These are phyloP conservation scores for Gossypium rotundifolium DNA, from an alignment of 345 rosid genomes.

Conservation along the genomic window DNA sequence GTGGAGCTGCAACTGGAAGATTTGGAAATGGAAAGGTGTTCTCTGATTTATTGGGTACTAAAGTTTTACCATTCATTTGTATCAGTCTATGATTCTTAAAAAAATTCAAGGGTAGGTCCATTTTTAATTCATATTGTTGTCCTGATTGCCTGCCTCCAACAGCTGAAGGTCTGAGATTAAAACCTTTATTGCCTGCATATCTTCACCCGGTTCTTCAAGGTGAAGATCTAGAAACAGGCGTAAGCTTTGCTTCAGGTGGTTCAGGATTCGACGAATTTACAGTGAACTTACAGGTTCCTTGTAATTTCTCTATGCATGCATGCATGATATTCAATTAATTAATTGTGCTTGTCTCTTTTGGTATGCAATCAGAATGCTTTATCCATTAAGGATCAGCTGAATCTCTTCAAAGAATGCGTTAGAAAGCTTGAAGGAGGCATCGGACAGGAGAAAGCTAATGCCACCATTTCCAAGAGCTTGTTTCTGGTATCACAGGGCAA, in stretches of 20 bases:
- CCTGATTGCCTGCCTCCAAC: background rate
- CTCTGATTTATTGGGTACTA: background rate
- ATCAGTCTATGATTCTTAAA: background rate
- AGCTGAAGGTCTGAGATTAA: background rate
- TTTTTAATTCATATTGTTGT: background rate
- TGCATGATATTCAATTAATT: background rate
- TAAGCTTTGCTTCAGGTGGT: conserved; percentile 35
- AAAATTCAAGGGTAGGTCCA: background rate
- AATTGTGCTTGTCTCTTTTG: background rate
- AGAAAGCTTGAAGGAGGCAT: conserved; percentile 7
- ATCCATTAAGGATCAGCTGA: conserved; percentile 6
- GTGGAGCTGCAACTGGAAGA: background rate
- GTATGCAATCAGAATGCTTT: background rate
- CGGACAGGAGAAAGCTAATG: conserved; percentile 11
- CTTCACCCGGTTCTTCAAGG: conserved; percentile 10
- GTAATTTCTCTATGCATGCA: background rate
- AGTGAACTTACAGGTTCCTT: background rate
- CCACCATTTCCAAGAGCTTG: background rate
- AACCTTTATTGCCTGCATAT: background rate
- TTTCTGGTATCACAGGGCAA: conserved; percentile 16
- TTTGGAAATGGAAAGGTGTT: background rate
- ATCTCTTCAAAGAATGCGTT: conserved; percentile 13
- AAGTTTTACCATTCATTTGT: too few relatives aligned
- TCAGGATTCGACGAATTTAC: conserved; percentile 29
- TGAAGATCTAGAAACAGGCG: conserved; percentile 27